A percentile compares a stretch with the other conserved stretches of the same genome.
phyloP scores from a whole-genome alignment of 2,329 filamentous ascomycete genomes.

The Penicillium janthinellum region DNA sequence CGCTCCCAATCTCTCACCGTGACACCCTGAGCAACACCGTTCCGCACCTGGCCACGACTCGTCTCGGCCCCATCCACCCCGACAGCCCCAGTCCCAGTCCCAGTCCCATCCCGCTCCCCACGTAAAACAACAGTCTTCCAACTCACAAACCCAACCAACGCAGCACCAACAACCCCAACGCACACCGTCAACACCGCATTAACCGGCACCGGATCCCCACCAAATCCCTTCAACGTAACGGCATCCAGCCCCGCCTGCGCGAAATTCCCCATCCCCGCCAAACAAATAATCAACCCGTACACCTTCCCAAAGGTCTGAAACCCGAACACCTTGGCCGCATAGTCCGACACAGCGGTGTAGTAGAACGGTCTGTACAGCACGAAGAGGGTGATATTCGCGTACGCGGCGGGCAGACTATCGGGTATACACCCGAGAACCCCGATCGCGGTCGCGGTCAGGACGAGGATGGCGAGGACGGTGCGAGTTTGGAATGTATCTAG shows the following conservation, averaged over 20 bases:
- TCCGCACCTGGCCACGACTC: not conserved
- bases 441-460: conserved; percentile 70
- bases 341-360: conserved; percentile 86
- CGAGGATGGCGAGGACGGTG: conserved; percentile 69
- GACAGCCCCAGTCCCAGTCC: not conserved
- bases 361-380: conserved; percentile 84
- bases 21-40: conserved; percentile 1
- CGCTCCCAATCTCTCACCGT: conserved; percentile 12
- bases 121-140: conserved; percentile 45
- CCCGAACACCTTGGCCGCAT: conserved; percentile 87
- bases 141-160: conserved; percentile 68
- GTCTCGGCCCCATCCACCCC: not conserved
- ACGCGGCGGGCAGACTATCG: conserved; percentile 67
- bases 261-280: conserved; percentile 83
- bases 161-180: conserved; percentile 65
- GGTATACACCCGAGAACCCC: conserved; percentile 76
- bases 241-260: conserved; percentile 78
- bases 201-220: conserved; percentile 73
- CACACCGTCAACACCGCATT: conserved; percentile 67
- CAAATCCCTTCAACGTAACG: conserved; percentile 72
- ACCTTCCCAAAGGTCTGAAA: conserved; percentile 91
- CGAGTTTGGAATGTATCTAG: conserved; percentile 76
- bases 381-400: conserved; percentile 75
- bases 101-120: not conserved
- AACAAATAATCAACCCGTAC: conserved; percentile 87